A percentile compares a stretch with the other conserved stretches of the same genome.
Evolutionary conservation across 495 filamentous ascomycete genomes (phyloP).

Genomic region (Saxophila tyrrhenica): DNA sequence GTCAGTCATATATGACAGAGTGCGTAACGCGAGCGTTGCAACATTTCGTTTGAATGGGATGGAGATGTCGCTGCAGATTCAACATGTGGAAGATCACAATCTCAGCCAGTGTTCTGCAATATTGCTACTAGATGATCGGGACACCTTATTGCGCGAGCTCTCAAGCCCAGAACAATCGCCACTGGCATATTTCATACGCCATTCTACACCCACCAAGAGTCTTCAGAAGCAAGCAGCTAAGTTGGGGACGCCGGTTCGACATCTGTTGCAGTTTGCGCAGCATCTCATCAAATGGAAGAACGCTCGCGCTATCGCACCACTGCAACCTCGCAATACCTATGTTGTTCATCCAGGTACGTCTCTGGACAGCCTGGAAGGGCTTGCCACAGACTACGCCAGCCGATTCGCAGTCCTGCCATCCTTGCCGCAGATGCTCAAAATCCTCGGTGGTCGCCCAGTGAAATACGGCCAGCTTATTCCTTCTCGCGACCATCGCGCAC

Average conservation of each 20-base stretch:
- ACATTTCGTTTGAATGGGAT: slow-evolving; percentile 10
- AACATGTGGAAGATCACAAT: slow-evolving; percentile 57
- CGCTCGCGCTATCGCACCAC: slow-evolving; percentile 80
- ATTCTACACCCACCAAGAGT: slow-evolving; percentile 73
- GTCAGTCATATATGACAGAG: slow-evolving; percentile 10
- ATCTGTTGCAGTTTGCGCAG: slow-evolving; percentile 73
- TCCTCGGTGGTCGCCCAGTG: slow-evolving; percentile 63
- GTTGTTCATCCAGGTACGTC: slow-evolving; percentile 88
- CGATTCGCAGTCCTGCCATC: slow-evolving; percentile 71
- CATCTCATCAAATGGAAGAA: slow-evolving; percentile 94
- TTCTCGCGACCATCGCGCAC: slow-evolving; percentile 73
- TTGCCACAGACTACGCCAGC: slow-evolving; percentile 57
- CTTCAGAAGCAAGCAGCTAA: slow-evolving; percentile 49
- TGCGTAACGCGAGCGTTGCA: slow-evolving; percentile 8
- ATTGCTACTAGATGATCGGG: slow-evolving; percentile 72
- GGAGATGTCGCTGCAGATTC: slow-evolving; percentile 49
- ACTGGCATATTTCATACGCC: slow-evolving; percentile 72
- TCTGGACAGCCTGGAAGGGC: slow-evolving; percentile 56
- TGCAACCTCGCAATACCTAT: slow-evolving; percentile 85
- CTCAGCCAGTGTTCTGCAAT: slow-evolving; percentile 74
- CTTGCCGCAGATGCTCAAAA: slow-evolving; percentile 72
- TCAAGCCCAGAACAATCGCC: slow-evolving; percentile 61
- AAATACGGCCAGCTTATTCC: slow-evolving; percentile 74
- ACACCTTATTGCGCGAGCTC: slow-evolving; percentile 73
- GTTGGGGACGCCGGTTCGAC: slow-evolving; percentile 59